Percentiles rank a stretch among this genome's conserved stretches.
Evolutionary conservation across 495 filamentous ascomycete genomes (phyloP).

Genomic region (Penicillium cinerascens): DNA sequence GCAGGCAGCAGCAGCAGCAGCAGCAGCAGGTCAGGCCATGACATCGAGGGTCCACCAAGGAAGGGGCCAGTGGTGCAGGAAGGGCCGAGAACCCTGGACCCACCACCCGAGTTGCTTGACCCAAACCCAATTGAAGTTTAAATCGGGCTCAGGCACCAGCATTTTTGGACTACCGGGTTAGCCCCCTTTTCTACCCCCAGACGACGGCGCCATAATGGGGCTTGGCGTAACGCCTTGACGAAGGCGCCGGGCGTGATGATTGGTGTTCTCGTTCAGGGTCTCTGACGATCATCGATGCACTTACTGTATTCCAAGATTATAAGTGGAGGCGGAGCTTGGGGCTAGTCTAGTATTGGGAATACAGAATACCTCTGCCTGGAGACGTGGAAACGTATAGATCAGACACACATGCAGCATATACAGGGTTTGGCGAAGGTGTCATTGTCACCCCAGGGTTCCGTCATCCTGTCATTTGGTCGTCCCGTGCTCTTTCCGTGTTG

Average conservation of each 20-base stretch:
- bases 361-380: neutral
- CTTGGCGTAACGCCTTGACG: neutral
- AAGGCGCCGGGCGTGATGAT: neutral
- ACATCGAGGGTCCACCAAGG: too few relatives aligned
- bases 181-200: neutral
- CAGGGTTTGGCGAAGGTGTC: neutral
- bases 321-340: neutral
- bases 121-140: neutral
- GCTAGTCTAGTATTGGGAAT: neutral
- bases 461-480: neutral
- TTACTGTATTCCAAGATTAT: neutral
- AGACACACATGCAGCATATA: neutral
- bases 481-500: neutral
- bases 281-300: neutral
- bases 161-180: neutral
- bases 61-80: too few relatives aligned
- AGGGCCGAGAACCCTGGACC: neutral
- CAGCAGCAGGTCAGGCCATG: too few relatives aligned
- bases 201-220: neutral
- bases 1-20: neutral
- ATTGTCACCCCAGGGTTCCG: neutral
- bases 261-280: neutral
- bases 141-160: conserved; percentile 1
- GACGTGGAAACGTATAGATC: neutral
- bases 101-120: neutral